Percentiles rank a stretch among this genome's conserved stretches.
phyloP scores from a whole-genome alignment of 2,329 filamentous ascomycete genomes.

The Alternaria longipes region DNA sequence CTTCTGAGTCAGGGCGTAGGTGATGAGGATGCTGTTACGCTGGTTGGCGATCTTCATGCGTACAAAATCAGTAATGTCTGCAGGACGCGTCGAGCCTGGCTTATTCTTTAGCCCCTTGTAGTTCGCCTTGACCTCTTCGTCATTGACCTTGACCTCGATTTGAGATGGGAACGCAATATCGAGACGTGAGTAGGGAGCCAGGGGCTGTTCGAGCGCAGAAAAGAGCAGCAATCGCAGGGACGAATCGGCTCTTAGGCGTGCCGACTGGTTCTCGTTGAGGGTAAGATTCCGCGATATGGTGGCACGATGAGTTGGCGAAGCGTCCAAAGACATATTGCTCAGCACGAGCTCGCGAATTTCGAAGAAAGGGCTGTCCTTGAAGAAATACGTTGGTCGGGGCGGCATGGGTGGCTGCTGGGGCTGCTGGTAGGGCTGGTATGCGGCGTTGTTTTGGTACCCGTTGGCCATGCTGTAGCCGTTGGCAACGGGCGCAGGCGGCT shows the following conservation, averaged over 20 bases:
- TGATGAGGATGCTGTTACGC: conserved; percentile 81
- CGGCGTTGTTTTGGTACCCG: conserved; percentile 23
- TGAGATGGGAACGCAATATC: conserved; percentile 92
- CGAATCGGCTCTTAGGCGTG: conserved; percentile 68
- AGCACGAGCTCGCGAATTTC: conserved; percentile 72
- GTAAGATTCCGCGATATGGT: conserved; percentile 67
- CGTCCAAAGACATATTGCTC: conserved; percentile 72
- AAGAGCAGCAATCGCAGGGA: conserved; percentile 81
- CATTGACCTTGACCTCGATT: conserved; percentile 90
- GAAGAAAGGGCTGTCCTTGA: conserved; percentile 89
- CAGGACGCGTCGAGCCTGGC: conserved; percentile 90
- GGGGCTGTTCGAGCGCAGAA: conserved; percentile 70
- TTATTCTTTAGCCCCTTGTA: conserved; percentile 95
- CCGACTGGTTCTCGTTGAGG: conserved; percentile 63
- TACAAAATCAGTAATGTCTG: conserved; percentile 84
- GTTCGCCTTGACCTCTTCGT: conserved; percentile 89
- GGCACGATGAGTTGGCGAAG: conserved; percentile 67
- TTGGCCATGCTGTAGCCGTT: conserved; percentile 37
- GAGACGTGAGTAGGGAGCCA: conserved; percentile 45
- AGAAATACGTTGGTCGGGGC: conserved; percentile 55
- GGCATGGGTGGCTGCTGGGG: conserved; percentile 26
- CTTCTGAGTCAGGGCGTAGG: conserved; percentile 91
- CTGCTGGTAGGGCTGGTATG: conserved; percentile 27
- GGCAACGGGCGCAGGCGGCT: conserved; percentile 27
- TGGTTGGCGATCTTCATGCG: conserved; percentile 74